Base-by-base conservation (phyloP, 1,139 yeast genomes). In the Saccharomyces hybrid region DNA sequence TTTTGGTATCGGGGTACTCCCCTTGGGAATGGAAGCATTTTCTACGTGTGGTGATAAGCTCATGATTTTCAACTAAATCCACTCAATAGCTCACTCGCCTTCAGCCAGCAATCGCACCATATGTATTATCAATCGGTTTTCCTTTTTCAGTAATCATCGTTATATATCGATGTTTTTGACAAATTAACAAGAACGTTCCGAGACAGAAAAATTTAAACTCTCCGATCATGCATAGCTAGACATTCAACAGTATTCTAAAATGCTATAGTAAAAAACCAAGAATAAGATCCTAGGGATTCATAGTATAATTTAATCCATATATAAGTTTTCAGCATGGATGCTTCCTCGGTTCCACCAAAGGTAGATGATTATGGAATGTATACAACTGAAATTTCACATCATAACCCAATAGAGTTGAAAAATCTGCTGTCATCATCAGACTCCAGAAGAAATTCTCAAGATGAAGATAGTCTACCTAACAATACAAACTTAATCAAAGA, bases 401-500 rank as follows among this genome's bases (percentile, higher is more conserved):
- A 38, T 38, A 38, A 38, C 25, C 5, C 44, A 7, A 38, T 38
- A 38, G 44, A 38, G 20, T 38, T 38, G 11, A 9, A 9, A 20
- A 38, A 38, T 38, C 20, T 38, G 7, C 25, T 38, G 5, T 38
- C 26, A 20, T 23, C 44, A 38, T 38, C 44, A 38, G n/a, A 38
- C 13, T 38, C 44, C 2, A 20, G 44, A 20, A 20, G 11, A 3
- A 6, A 38, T 5, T 11, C 44, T 4, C 44, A 38, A 20, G 44
- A 38, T 47, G 11, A 16, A 16, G 44, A 38, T 20, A 23, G 13
- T 9, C 14, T 9, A 9, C 25, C n/a, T 2, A 53, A 25, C 13
- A 49, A 50, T 20, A 29, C 27, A 25, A 51, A 27, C 13, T 14
- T 46, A 27, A 51, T 57, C 11, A 57, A 54, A 42, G 60, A 58